Evolutionary conservation across 2,329 filamentous ascomycete species (phyloP).

Genomic region (Cytospora piceae): DNA sequence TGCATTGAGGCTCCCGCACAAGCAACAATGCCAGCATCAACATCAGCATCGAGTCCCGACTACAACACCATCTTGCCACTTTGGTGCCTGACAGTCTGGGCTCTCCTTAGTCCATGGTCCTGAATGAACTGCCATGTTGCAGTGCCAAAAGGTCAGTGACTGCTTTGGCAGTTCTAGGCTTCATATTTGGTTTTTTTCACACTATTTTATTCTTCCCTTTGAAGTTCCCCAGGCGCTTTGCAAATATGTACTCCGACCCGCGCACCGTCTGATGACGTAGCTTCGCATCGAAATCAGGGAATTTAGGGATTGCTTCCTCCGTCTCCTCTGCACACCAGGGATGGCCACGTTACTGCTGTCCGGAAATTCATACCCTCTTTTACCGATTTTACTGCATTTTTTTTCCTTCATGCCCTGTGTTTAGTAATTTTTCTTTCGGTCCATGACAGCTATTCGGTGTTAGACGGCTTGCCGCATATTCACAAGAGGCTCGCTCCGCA

Average conservation of each 20-base stretch:
- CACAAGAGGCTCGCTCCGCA: background rate
- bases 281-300: conserved; percentile 19
- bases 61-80: background rate
- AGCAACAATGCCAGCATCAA: conserved; percentile 2
- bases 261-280: conserved; percentile 25
- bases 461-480: background rate
- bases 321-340: conserved; percentile 14
- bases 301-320: conserved; percentile 21
- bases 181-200: conserved; percentile 10
- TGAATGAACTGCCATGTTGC: conserved; percentile 21
- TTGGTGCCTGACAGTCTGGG: background rate
- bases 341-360: conserved; percentile 6
- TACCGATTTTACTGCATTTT: background rate
- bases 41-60: background rate
- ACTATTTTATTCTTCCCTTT: conserved; percentile 2
- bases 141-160: conserved; percentile 17
- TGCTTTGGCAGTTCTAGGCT: conserved; percentile 14
- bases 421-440: background rate
- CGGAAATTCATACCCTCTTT: conserved; percentile 11
- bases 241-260: conserved; percentile 21
- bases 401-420: background rate
- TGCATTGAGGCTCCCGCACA: conserved; percentile 19
- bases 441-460: background rate
- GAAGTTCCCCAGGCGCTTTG: conserved; percentile 5
- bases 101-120: conserved; percentile 4